A percentile compares a stretch with the other conserved stretches of the same genome.
These are phyloP conservation scores for Plasmodium knowlesi DNA, from an alignment of 169 alveolate species.

Conservation along the genomic window DNA sequence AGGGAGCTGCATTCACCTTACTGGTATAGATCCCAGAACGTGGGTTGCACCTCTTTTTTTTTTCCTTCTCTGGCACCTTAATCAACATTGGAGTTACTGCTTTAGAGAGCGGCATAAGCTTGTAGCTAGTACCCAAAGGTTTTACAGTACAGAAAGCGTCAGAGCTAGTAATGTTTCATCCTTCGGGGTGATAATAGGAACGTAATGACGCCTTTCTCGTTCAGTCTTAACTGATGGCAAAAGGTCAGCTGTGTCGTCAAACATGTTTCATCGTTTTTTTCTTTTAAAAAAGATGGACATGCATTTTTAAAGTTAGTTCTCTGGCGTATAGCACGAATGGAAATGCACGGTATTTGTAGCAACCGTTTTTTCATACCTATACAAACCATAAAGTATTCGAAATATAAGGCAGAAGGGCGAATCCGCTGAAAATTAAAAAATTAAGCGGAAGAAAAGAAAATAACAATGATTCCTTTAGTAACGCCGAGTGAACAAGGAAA, in stretches of 20 bases:
- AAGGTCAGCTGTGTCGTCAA: not conserved
- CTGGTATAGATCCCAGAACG: not conserved
- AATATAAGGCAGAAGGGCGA: constrained; percentile 80
- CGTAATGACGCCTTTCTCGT: not conserved
- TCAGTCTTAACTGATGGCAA: not conserved
- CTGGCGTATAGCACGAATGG: constrained; percentile 5
- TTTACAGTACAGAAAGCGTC: not conserved
- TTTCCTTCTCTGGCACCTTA: not conserved
- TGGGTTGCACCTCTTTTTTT: not conserved
- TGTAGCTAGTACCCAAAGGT: not conserved
- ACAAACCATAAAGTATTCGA: not conserved
- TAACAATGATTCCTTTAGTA: constrained; percentile 90
- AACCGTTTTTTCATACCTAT: not conserved
- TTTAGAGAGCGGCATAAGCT: not conserved
- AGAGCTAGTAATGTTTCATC: not conserved
- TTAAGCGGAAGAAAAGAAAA: constrained; percentile 92
- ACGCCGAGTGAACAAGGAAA: constrained; percentile 93
- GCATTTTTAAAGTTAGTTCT: not conserved
- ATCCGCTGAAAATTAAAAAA: constrained; percentile 93
- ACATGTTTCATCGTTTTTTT: not conserved
- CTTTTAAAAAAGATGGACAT: not conserved
- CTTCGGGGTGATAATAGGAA: not conserved
- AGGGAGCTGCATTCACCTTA: not conserved
- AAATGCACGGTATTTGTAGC: not conserved
- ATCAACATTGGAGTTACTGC: not conserved